Evolutionary conservation across 805 yeast species (phyloP), one percentile per base, ranked within the genome.

Genomic region (Zygotorulaspora sp.): DNA sequence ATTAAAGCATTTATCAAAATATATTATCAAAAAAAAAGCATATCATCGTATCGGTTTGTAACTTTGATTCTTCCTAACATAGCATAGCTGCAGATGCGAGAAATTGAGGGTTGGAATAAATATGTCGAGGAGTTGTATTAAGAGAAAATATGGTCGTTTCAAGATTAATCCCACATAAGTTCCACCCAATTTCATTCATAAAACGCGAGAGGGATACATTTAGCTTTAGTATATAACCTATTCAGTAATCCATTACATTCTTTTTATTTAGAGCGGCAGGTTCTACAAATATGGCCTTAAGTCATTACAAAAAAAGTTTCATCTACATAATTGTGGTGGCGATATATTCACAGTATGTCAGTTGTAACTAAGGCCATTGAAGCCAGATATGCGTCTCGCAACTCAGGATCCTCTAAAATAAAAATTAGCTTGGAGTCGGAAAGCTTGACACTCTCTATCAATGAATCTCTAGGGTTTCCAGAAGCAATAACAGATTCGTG

Each of bases 71-170:
- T 18, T 20, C n/a, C 22, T 17, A 30, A 17, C 24, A 18, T 19
- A 5, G 5, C n/a, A 30, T 16, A n/a, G 10, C 16, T 18, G 33
- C 16, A 30, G 19, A 12, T 19, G 13, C 24, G 33, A 30, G 24
- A 12, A 30, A 30, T 12, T n/a, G 33, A 30, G 33, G 19, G 14
- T 26, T 17, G 23, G 32, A 37, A 21, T 27, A 38, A 42, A 38
- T 19, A 28, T 23, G 30, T 38, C 32, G 43, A 26, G 46, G 46
- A 43, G 43, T 43, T 43, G 43, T 43, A 43, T 37, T 38, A 38
- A 40, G 26, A 32, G 22, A 20, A 32, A 30, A 18, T 16, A 8
- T 12, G 23, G 26, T 36, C 36, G 30, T 37, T 28, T 30, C 19
- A 36, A 19, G 30, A 36, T 31, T 36, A 25, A 36, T 36, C 33